phyloP scores from a whole-genome alignment of 2,329 filamentous ascomycete species.

The Scedosporium minutisporum region DNA sequence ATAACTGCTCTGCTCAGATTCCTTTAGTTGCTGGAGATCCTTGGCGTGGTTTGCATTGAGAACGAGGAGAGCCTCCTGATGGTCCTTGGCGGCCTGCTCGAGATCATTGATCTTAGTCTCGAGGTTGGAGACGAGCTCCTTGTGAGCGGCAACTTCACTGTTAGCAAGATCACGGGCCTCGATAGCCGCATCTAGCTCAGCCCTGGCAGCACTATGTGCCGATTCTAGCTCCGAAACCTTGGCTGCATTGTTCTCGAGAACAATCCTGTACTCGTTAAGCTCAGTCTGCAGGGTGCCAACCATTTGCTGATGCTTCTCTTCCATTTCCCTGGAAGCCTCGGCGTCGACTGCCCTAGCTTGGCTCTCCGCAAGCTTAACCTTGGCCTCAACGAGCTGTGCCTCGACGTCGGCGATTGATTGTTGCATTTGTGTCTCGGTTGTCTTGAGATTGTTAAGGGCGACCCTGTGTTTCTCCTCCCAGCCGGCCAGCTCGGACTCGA shows the following conservation, averaged over 20 bases:
- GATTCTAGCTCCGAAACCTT: constrained; percentile 68
- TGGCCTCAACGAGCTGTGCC: constrained; percentile 40
- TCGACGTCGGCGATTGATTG: constrained; percentile 68
- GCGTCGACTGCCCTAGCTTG: constrained; percentile 30
- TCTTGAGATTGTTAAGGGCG: constrained; percentile 60
- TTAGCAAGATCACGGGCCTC: constrained; percentile 45
- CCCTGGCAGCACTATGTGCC: constrained; percentile 55
- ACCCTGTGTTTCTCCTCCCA: constrained; percentile 71
- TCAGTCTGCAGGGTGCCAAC: constrained; percentile 58
- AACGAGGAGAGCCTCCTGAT: constrained; percentile 40
- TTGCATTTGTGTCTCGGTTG: constrained; percentile 63
- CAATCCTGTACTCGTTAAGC: constrained; percentile 70
- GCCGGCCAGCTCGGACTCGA: constrained; percentile 61
- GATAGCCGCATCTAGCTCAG: constrained; percentile 58
- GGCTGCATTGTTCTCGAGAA: constrained; percentile 57
- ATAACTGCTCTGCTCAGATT: constrained; percentile 42
- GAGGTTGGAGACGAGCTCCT: constrained; percentile 40
- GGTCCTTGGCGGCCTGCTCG: constrained; percentile 44
- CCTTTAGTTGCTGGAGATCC: constrained; percentile 39
- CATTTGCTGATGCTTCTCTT: constrained; percentile 48
- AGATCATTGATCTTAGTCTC: constrained; percentile 52
- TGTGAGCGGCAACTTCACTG: constrained; percentile 34
- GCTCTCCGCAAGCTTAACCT: constrained; percentile 38
- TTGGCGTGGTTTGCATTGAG: constrained; percentile 40
- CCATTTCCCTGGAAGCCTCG: constrained; percentile 34